These are phyloP conservation scores for Bombardia bombarda DNA, from an alignment of 495 filamentous ascomycete genomes.

Conservation along the genomic window DNA sequence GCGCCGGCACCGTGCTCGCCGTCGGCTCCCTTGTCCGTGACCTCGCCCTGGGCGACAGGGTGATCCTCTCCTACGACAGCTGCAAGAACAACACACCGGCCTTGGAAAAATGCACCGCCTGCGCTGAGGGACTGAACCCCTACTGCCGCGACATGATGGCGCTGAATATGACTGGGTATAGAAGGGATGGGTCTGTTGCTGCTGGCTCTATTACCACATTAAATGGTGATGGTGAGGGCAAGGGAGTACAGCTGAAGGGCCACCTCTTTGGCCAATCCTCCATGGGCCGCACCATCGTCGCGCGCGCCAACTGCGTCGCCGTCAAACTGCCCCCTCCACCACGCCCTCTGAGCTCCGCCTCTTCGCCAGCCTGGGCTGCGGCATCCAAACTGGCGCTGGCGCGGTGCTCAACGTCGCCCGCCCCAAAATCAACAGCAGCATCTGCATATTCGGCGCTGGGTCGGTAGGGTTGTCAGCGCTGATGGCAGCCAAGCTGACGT, in stretches of 20 bases:
- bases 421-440: slow-evolving; percentile 1
- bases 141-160: slow-evolving; percentile 1
- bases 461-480: slow-evolving; percentile 8
- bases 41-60: slow-evolving; percentile 6
- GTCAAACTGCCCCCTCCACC: slow-evolving; percentile 1
- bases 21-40: background rate
- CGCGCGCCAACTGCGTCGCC: slow-evolving; percentile 4
- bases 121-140: slow-evolving; percentile 5
- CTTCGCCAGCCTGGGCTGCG: slow-evolving; percentile 9
- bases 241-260: too few species aligned
- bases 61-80: slow-evolving; percentile 8
- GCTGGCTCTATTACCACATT: background rate
- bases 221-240: too few species aligned
- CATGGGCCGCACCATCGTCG: slow-evolving; percentile 6
- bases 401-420: slow-evolving; percentile 6
- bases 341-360: slow-evolving; percentile 2
- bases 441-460: slow-evolving; percentile 9
- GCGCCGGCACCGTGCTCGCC: slow-evolving; percentile 3
- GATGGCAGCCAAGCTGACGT: slow-evolving; percentile 5
- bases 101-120: slow-evolving; percentile 2
- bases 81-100: too few species aligned
- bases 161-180: slow-evolving; percentile 1
- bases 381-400: slow-evolving; percentile 10
- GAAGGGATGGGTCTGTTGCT: background rate
- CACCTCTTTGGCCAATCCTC: slow-evolving; percentile 11